Conservation (phyloP, 768 basidiomycete species). For the Kondoa subrosea region DNA sequence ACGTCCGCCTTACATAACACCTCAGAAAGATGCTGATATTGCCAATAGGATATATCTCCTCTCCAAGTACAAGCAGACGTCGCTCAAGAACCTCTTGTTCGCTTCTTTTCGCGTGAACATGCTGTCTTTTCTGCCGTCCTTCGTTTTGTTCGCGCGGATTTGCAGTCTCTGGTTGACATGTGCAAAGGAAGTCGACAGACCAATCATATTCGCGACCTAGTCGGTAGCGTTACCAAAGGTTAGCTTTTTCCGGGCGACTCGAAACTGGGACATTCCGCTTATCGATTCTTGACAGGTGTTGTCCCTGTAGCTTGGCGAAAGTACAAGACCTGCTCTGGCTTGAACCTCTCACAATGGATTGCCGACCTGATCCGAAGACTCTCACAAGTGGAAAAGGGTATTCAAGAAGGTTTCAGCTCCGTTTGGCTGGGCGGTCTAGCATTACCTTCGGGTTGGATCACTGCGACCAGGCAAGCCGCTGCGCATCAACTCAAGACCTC, state of each 20-base stretch:
- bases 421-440: constrained; percentile 90
- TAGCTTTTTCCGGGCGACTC: no score
- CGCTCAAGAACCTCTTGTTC: constrained; percentile 65
- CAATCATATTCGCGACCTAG: constrained; percentile 78
- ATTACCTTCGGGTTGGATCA: constrained; percentile 91
- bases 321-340: constrained; percentile 69
- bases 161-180: constrained; percentile 62
- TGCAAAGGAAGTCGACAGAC: constrained; percentile 88
- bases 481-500: constrained; percentile 86
- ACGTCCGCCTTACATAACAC: constrained; percentile 37
- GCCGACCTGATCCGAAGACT: constrained; percentile 62
- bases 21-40: neutral
- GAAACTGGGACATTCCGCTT: no score
- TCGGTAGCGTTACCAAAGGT: constrained; percentile 84
- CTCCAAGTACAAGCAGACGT: constrained; percentile 26
- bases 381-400: constrained; percentile 60
- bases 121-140: constrained; percentile 61
- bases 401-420: constrained; percentile 10
- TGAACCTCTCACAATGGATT: constrained; percentile 74
- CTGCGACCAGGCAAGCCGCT: constrained; percentile 86
- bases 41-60: constrained; percentile 16
- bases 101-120: constrained; percentile 78
- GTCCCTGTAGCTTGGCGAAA: constrained; percentile 74
- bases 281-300: no score
- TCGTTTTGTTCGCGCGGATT: constrained; percentile 59